These are phyloP conservation scores for Chlorophyllum brunneum DNA, from an alignment of 768 basidiomycete genomes.

Conservation along the genomic window DNA sequence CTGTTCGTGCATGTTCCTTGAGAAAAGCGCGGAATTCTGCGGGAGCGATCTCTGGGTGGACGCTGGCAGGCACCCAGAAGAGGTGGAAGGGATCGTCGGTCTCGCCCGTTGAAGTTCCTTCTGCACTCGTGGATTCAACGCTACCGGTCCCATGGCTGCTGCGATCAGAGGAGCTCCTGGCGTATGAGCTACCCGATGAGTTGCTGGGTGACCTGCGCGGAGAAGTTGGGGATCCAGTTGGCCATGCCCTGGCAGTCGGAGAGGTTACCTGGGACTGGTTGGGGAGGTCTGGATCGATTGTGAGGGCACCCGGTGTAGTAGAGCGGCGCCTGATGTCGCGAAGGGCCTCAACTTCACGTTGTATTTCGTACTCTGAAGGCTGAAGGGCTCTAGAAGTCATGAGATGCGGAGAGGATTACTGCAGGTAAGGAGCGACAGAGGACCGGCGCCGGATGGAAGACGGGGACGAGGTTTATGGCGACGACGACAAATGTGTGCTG, in stretches of 20 bases:
- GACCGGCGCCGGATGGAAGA: neutral
- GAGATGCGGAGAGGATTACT: slow-evolving; percentile 12
- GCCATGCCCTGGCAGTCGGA: slow-evolving; percentile 53
- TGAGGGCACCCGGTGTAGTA: slow-evolving; percentile 74
- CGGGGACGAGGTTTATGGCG: neutral
- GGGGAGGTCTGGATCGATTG: slow-evolving; percentile 91
- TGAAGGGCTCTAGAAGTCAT: slow-evolving; percentile 54
- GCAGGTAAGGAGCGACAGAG: neutral
- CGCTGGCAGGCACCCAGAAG: slow-evolving; percentile 97
- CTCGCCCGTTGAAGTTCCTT: slow-evolving; percentile 31
- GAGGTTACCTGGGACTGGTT: slow-evolving; percentile 60
- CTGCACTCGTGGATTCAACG: slow-evolving; percentile 14
- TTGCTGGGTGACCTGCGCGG: slow-evolving; percentile 17
- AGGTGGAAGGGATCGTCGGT: slow-evolving; percentile 83
- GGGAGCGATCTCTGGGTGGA: slow-evolving; percentile 97
- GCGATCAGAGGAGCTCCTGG: slow-evolving; percentile 18
- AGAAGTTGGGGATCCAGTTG: slow-evolving; percentile 24
- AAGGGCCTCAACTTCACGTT: slow-evolving; percentile 81
- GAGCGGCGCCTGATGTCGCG: slow-evolving; percentile 84
- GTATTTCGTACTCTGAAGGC: slow-evolving; percentile 81
- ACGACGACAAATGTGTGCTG: neutral
- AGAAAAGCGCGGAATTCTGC: slow-evolving; percentile 94
- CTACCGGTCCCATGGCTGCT: slow-evolving; percentile 23
- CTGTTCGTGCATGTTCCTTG: slow-evolving; percentile 79
- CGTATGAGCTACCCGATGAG: slow-evolving; percentile 18